Evolutionary conservation across 192 early-diverging fungal species (phyloP).

Genomic region (Gamsiella multidivaricata): DNA sequence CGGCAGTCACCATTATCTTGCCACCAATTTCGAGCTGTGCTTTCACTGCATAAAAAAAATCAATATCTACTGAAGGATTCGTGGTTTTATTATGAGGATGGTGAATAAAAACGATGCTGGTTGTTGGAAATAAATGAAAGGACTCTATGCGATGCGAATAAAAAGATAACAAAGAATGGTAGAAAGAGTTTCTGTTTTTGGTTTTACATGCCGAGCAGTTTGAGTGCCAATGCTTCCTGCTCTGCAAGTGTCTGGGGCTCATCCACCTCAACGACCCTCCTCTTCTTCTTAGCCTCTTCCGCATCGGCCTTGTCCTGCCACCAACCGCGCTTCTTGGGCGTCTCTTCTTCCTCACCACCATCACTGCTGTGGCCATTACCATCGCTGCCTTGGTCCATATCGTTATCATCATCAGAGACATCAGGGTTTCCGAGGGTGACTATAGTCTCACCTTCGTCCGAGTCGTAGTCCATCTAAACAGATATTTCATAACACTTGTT

Average conservation of each 20-base stretch:
- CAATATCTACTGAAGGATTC: too few relatives aligned
- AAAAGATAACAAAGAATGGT: not conserved
- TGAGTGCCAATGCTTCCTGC: constrained; percentile 70
- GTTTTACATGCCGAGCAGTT: constrained; percentile 55
- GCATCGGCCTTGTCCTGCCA: constrained; percentile 56
- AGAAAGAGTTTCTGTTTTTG: too few relatives aligned
- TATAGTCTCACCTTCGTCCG: constrained; percentile 31
- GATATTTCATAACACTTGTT: too few relatives aligned
- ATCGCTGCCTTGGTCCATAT: constrained; percentile 21
- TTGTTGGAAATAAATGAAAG: too few relatives aligned
- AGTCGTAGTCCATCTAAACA: constrained; percentile 32
- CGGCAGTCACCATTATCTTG: too few relatives aligned
- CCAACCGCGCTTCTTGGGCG: constrained; percentile 51
- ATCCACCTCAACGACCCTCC: constrained; percentile 62
- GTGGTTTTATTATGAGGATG: too few relatives aligned
- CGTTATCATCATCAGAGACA: constrained; percentile 33
- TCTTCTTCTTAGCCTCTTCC: constrained; percentile 58
- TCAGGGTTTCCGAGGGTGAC: constrained; percentile 46
- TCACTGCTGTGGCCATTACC: constrained; percentile 1
- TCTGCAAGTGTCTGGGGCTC: constrained; percentile 68
- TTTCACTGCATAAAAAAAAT: too few relatives aligned
- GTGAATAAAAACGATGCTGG: too few relatives aligned
- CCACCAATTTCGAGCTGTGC: too few relatives aligned
- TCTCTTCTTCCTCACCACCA: constrained; percentile 25
- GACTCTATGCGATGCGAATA: not conserved